Percentiles rank a stretch among this genome's conserved stretches.
Conservation (phyloP, 306 rosid species). For the Casuarina equisetifolia region DNA sequence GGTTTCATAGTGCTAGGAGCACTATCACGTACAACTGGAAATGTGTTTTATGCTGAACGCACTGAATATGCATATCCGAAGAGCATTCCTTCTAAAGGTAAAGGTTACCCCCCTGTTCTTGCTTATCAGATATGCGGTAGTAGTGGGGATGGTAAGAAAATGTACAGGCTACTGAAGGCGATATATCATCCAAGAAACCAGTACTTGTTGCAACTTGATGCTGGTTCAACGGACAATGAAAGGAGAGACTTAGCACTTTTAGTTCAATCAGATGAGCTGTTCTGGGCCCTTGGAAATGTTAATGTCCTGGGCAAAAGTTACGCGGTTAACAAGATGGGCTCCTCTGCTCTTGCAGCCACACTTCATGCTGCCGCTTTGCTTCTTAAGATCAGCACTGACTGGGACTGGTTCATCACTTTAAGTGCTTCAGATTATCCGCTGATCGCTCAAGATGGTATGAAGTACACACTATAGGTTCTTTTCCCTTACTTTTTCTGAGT, state of each 20-base stretch:
- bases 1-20: constrained; percentile 40
- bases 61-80: constrained; percentile 25
- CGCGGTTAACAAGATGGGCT: constrained; percentile 59
- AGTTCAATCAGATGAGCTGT: constrained; percentile 44
- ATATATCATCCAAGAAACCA: constrained; percentile 74
- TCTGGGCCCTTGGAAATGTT: constrained; percentile 55
- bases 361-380: constrained; percentile 74
- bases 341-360: constrained; percentile 64
- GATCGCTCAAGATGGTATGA: constrained; percentile 66
- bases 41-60: constrained; percentile 26
- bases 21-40: constrained; percentile 42
- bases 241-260: constrained; percentile 45
- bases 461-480: no score
- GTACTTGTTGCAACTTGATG: constrained; percentile 69
- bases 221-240: constrained; percentile 45
- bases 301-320: constrained; percentile 61
- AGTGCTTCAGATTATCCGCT: constrained; percentile 77
- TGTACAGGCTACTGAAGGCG: constrained; percentile 61
- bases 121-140: constrained; percentile 70
- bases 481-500: no score
- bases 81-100: constrained; percentile 39
- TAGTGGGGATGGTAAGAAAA: constrained; percentile 48
- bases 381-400: constrained; percentile 55
- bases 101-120: constrained; percentile 55
- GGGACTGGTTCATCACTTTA: constrained; percentile 77